Base-by-base conservation (phyloP, 2,329 filamentous ascomycete species). In the Diplocarpon rosae region DNA sequence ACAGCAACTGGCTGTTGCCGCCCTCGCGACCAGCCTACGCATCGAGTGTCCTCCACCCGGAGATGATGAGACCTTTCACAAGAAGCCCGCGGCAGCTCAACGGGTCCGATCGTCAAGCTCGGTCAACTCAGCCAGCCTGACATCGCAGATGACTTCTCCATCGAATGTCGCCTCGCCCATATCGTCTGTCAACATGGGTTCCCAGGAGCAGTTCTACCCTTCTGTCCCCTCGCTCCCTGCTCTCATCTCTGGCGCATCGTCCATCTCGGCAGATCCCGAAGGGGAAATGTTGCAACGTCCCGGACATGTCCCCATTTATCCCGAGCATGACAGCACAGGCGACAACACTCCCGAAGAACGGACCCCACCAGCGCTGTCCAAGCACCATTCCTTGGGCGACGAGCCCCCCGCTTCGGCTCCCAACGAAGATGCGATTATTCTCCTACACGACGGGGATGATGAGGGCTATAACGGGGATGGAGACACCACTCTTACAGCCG, bases 141-240 rank as follows among this genome's bases (percentile, higher is more conserved):
- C 73, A 4, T 61, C 70, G 5, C 54, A 45, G 36, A 40, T 50
- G 12, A 58, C 56, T 17, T 57, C 54, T 16, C 54, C 55, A 29
- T 59, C 56, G 10, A 44, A 54, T 32, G 37, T 51, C 5, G 46
- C 49, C 2, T 58, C 56, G 46, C 62, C 42, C n/a, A 58, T 65
- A 1, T 65, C 68, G 3, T 70, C 71, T 5, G 65, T 69, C 8
- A 71, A 72, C 53, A 55, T 72, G 13, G 66, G 65, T 2, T 80
- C 56, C 12, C 49, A 47, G 12, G 57, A 58, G 29, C 56, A 57
- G 39, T 48, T 54, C 24, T 60, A 78, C 58, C 75, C 74, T 44
- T 81, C 77, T 2, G 77, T 81, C 42, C 77, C 76, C 0, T 82
- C 78, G 5, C 62, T 82, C 2, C 78, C 78, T 10, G 76, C 77